A percentile compares a stretch with the other conserved stretches of the same genome.
phyloP scores from a whole-genome alignment of 2,329 filamentous ascomycete species.

The Immersiporthe knoxdaviesiana region DNA sequence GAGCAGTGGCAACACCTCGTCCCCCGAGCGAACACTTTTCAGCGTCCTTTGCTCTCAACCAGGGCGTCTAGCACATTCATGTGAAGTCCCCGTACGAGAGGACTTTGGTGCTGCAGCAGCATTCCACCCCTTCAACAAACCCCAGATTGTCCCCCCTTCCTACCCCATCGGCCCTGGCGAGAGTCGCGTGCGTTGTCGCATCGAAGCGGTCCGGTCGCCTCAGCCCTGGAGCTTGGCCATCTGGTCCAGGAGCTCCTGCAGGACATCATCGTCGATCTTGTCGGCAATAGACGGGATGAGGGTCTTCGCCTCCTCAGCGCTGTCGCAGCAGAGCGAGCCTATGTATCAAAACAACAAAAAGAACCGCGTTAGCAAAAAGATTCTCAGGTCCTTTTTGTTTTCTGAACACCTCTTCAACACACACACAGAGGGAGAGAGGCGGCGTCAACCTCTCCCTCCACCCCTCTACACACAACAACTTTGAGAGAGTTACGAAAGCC shows the following conservation, averaged over 20 bases:
- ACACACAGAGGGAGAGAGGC: no score
- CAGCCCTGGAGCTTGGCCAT: slow-evolving; percentile 73
- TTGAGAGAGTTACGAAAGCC: neutral
- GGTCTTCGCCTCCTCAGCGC: slow-evolving; percentile 93
- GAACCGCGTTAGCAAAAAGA: slow-evolving; percentile 18
- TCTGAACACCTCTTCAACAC: neutral
- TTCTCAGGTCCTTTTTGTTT: neutral
- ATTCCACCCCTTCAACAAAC: neutral
- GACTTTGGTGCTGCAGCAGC: neutral
- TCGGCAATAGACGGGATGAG: slow-evolving; percentile 86
- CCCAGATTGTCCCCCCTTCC: neutral
- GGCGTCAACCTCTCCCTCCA: neutral
- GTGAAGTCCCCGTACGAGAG: neutral
- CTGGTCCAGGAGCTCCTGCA: slow-evolving; percentile 88
- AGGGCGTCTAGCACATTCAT: neutral
- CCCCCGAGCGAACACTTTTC: neutral
- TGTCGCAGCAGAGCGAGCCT: slow-evolving; percentile 92
- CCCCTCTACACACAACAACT: no score
- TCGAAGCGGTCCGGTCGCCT: neutral
- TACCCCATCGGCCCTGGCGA: neutral
- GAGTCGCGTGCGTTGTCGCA: slow-evolving; percentile 9
- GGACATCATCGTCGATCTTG: slow-evolving; percentile 88
- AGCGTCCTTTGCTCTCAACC: neutral
- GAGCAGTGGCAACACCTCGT: slow-evolving; percentile 2
- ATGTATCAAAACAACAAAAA: slow-evolving; percentile 18